Evolutionary conservation across 148 eudicot genomes (phyloP).

Genomic region (Chenopodium formosanum): DNA sequence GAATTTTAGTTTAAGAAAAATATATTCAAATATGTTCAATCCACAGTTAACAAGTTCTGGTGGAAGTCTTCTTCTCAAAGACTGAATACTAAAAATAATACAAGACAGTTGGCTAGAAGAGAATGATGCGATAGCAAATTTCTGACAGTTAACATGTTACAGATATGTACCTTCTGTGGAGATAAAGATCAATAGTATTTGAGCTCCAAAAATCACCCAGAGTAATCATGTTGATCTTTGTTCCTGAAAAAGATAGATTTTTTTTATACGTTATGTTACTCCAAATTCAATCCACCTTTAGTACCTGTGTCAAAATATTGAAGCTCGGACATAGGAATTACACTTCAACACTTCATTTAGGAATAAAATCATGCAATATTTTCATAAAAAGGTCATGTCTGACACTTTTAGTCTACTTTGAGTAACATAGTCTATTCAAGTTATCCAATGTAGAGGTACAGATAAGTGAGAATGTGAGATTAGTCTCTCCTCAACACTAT

Average conservation of each 20-base stretch:
- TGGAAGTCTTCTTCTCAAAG: neutral
- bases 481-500: neutral
- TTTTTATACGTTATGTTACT: neutral
- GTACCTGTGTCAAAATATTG: no score
- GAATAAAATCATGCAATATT: no score
- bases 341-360: no score
- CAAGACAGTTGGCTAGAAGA: neutral
- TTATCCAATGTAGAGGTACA: neutral
- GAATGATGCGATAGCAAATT: neutral
- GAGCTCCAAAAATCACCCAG: constrained; percentile 95
- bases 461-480: neutral
- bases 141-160: neutral
- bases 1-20: neutral
- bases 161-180: constrained; percentile 72
- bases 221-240: constrained; percentile 73
- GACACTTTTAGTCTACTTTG: no score
- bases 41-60: no score
- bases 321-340: no score
- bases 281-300: no score
- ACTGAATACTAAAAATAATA: neutral
- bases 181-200: constrained; percentile 84
- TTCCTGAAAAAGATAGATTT: constrained; percentile 47
- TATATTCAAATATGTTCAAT: neutral
- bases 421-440: no score
- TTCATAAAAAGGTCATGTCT: no score